These are phyloP conservation scores for Plenodomus biglobosus DNA, from an alignment of 2,329 filamentous ascomycete species.

Conservation along the genomic window DNA sequence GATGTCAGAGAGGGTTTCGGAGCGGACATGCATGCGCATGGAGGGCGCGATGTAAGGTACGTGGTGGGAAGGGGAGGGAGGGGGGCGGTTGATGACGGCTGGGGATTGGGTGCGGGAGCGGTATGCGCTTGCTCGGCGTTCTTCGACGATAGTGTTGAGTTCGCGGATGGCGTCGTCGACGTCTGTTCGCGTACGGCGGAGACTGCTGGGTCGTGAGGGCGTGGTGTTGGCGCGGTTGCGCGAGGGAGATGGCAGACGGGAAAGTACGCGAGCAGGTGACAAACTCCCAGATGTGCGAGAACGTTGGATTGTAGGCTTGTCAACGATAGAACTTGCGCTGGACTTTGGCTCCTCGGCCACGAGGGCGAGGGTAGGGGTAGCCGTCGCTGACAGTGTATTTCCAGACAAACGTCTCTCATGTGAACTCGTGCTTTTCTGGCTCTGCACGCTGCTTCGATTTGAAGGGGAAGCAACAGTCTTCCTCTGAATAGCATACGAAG, in stretches of 20 bases:
- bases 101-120: slow-evolving; percentile 33
- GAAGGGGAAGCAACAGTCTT: slow-evolving; percentile 38
- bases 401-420: slow-evolving; percentile 26
- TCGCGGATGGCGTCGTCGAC: slow-evolving; percentile 52
- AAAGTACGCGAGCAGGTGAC: slow-evolving; percentile 29
- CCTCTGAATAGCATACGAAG: slow-evolving; percentile 34
- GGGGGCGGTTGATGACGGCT: slow-evolving; percentile 29
- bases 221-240: slow-evolving; percentile 42
- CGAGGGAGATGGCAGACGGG: slow-evolving; percentile 37
- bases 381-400: slow-evolving; percentile 24
- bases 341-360: slow-evolving; percentile 29
- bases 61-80: slow-evolving; percentile 44
- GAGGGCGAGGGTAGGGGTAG: slow-evolving; percentile 28
- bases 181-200: slow-evolving; percentile 43
- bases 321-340: slow-evolving; percentile 20
- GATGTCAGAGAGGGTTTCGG: slow-evolving; percentile 52
- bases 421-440: slow-evolving; percentile 21
- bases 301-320: slow-evolving; percentile 26
- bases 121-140: slow-evolving; percentile 46
- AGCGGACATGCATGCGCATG: slow-evolving; percentile 50
- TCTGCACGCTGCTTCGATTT: slow-evolving; percentile 34
- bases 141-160: slow-evolving; percentile 54
- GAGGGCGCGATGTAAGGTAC: slow-evolving; percentile 51
- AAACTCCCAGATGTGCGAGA: slow-evolving; percentile 30
- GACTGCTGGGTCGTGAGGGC: slow-evolving; percentile 38